These are phyloP conservation scores for Starmerella etchellsii DNA, from an alignment of 805 yeast genomes.

Conservation along the genomic window DNA sequence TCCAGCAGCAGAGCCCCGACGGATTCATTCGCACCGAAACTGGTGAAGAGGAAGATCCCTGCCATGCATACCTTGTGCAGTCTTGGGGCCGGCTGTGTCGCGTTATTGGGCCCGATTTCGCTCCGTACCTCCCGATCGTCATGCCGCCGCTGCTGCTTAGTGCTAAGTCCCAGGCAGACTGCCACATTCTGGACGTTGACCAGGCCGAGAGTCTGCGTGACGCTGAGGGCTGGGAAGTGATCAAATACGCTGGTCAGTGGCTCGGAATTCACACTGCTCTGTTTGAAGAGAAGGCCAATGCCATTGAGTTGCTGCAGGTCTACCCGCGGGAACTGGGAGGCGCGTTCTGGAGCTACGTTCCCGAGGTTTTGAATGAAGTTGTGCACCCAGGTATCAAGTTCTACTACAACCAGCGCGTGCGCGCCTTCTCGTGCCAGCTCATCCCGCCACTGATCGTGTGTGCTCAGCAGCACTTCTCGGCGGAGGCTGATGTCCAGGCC, in stretches of 20 bases:
- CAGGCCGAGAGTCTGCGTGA: constrained; percentile 71
- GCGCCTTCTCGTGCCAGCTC: constrained; percentile 78
- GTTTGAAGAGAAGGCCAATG: constrained; percentile 86
- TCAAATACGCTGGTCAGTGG: constrained; percentile 80
- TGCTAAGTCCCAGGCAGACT: constrained; percentile 83
- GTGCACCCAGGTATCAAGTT: constrained; percentile 82
- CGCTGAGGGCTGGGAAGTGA: constrained; percentile 91
- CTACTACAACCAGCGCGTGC: constrained; percentile 85
- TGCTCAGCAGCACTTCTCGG: constrained; percentile 42
- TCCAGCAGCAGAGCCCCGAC: constrained; percentile 37
- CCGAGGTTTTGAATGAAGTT: constrained; percentile 62
- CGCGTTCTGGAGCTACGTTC: constrained; percentile 71
- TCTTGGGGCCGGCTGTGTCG: constrained; percentile 94
- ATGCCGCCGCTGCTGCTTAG: constrained; percentile 78
- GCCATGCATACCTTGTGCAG: constrained; percentile 73
- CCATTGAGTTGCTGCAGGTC: constrained; percentile 73
- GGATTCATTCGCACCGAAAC: constrained; percentile 13
- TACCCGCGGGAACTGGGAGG: constrained; percentile 78
- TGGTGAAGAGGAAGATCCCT: constrained; percentile 66
- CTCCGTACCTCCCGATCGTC: constrained; percentile 71
- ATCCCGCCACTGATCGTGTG: constrained; percentile 65
- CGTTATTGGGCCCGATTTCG: constrained; percentile 70
- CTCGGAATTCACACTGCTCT: constrained; percentile 89
- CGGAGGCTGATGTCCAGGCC: constrained; percentile 41
- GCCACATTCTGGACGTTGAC: constrained; percentile 75